Conservation (phyloP, 2,329 filamentous ascomycete genomes). For the Xylaria sp. region DNA sequence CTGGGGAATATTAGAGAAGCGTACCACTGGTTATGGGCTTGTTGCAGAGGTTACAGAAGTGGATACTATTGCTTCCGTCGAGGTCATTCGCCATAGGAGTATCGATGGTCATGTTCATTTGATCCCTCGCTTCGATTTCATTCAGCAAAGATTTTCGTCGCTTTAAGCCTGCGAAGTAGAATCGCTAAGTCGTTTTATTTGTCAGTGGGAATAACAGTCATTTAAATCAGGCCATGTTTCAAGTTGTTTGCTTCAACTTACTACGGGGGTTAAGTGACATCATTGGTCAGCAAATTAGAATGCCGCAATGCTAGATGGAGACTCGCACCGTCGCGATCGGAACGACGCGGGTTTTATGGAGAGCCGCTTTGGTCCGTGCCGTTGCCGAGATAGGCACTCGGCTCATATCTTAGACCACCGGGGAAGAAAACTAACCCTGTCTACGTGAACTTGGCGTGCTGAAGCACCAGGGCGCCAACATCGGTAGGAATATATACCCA, state of each 20-base stretch:
- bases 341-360: slow-evolving; percentile 23
- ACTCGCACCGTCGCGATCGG: slow-evolving; percentile 13
- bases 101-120: slow-evolving; percentile 15
- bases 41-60: slow-evolving; percentile 42
- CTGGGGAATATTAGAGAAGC: slow-evolving; percentile 1
- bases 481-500: slow-evolving; percentile 14
- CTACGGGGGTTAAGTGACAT: neutral
- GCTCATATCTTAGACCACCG: slow-evolving; percentile 13
- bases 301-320: slow-evolving; percentile 3
- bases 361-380: slow-evolving; percentile 18
- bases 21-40: slow-evolving; percentile 44
- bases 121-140: neutral
- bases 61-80: slow-evolving; percentile 28
- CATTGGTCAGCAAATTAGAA: slow-evolving; percentile 6
- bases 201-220: neutral
- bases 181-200: neutral
- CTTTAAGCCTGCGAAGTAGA: neutral
- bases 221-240: neutral
- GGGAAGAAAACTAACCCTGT: slow-evolving; percentile 16
- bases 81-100: slow-evolving; percentile 11
- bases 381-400: slow-evolving; percentile 21
- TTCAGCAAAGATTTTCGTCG: neutral
- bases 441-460: slow-evolving; percentile 6
- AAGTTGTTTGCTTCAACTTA: slow-evolving; percentile 4
- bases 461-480: slow-evolving; percentile 7